Evolutionary conservation across 108 stramenopile species (phyloP), one percentile per base, ranked within the genome.

Genomic region (Cyclotella atomus): DNA sequence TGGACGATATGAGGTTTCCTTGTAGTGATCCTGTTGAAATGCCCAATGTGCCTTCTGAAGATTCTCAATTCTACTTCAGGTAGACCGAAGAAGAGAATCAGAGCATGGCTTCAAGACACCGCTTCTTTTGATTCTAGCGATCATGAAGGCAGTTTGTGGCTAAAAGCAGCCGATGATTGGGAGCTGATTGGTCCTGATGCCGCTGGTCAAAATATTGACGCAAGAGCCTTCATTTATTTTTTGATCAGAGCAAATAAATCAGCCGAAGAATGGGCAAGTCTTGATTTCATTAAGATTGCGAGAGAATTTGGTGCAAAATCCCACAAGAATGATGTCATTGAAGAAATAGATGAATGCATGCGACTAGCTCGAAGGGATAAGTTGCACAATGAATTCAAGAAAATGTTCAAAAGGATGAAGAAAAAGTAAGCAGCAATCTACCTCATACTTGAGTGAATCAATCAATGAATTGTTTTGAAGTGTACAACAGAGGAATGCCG

Each of bases 141-240:
- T n/a, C n/a, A n/a, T n/a, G n/a, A n/a, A n/a, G 19, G 35, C 19
- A 21, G 43, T 64, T 64, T 64, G n/a, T n/a, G 19, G 43, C 38
- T 45, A 21, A 64, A 41, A 64, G 44, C 44, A 12, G 63, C 44
- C 5, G 43, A 64, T 21, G 63, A 64, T 44, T 38, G 63, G 6
- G 63, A 64, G 12, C 45, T 24, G 6, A 44, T 64, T 45, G 63
- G 63, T 2, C 41, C 43, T 3, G 21, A 64, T 41, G 63, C 41
- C 45, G 38, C 63, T 45, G 63, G 63, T 43, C n/a, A 8, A 4
- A 64, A 64, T 25, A 8, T n/a, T 44, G 23, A 17, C 19, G 25
- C 25, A 15, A 41, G 63, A 44, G 63, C 63, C 9, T 64, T 64
- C 19, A 24, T 64, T 2, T 44, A 64, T 44, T 24, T 45, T 64